These are phyloP conservation scores for Penicillium goetzii DNA, from an alignment of 495 filamentous ascomycete genomes.

Conservation along the genomic window DNA sequence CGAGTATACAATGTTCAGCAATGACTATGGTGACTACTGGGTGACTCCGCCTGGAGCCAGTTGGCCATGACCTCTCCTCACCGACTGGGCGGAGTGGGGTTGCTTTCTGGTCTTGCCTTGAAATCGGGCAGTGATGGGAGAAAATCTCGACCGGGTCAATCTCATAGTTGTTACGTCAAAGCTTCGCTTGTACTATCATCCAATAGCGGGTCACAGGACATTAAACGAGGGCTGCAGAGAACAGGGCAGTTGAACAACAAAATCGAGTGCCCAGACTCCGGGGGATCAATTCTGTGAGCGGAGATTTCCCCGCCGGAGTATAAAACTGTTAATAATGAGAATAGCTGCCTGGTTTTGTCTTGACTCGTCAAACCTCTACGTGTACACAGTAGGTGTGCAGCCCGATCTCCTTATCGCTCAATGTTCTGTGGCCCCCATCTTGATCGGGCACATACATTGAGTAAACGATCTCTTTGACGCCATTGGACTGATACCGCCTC, in stretches of 20 bases:
- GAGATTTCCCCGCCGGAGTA: slow-evolving; percentile 4
- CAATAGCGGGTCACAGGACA: neutral
- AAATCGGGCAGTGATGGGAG: slow-evolving; percentile 21
- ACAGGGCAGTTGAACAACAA: neutral
- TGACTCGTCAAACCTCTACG: neutral
- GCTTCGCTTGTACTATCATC: neutral
- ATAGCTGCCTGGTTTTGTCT: neutral
- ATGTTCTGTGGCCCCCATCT: neutral
- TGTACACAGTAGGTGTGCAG: neutral
- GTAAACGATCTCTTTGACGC: neutral
- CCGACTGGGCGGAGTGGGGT: slow-evolving; percentile 20
- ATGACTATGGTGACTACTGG: neutral
- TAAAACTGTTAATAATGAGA: slow-evolving; percentile 6
- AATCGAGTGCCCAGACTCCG: neutral
- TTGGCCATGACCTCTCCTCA: slow-evolving; percentile 3
- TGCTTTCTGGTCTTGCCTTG: slow-evolving; percentile 1
- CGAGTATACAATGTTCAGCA: neutral
- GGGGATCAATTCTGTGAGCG: neutral
- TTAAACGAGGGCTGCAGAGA: neutral
- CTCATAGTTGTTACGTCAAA: neutral
- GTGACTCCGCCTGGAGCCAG: neutral
- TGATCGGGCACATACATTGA: neutral
- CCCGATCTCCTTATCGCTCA: neutral
- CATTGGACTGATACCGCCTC: neutral
- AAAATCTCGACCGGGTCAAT: neutral